Percentiles rank a stretch among this genome's conserved stretches.
Evolutionary conservation across 768 basidiomycete genomes (phyloP).

Genomic region (Boletales sp.): DNA sequence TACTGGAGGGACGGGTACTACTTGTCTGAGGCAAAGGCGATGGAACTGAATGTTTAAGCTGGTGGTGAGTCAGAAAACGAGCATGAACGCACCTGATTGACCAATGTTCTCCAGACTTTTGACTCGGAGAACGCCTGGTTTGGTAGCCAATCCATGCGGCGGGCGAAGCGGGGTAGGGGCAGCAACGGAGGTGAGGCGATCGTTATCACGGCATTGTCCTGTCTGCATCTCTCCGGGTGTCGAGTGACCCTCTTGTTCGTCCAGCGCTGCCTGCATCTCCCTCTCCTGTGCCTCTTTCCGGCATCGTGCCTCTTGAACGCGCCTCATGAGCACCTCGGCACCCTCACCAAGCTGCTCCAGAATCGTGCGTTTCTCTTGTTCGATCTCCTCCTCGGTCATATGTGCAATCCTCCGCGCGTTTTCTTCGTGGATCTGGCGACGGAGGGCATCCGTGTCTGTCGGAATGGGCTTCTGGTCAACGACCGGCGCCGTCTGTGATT

Average conservation of each 20-base stretch:
- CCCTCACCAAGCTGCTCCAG: slow-evolving; percentile 69
- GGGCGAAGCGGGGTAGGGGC: slow-evolving; percentile 11
- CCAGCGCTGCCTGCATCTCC: slow-evolving; percentile 1
- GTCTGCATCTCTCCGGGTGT: too few relatives aligned
- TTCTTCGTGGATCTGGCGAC: slow-evolving; percentile 58
- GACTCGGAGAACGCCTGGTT: slow-evolving; percentile 25
- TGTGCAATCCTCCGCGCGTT: slow-evolving; percentile 57
- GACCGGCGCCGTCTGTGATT: slow-evolving; percentile 16
- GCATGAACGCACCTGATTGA: slow-evolving; percentile 12
- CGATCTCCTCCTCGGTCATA: slow-evolving; percentile 73
- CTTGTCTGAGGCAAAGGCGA: slow-evolving; percentile 43
- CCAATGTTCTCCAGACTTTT: slow-evolving; percentile 30
- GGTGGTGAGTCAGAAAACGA: neutral
- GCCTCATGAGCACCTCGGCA: slow-evolving; percentile 56
- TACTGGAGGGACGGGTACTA: slow-evolving; percentile 58
- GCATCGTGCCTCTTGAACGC: slow-evolving; percentile 19
- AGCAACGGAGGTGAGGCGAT: neutral
- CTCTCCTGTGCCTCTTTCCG: slow-evolving; percentile 10
- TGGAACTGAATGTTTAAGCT: slow-evolving; percentile 27
- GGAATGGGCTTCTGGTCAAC: slow-evolving; percentile 14
- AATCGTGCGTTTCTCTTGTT: slow-evolving; percentile 62
- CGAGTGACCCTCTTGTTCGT: neutral
- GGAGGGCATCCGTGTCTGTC: slow-evolving; percentile 37
- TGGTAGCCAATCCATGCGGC: slow-evolving; percentile 11
- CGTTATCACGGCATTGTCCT: neutral